Evolutionary conservation across 2,329 filamentous ascomycete species (phyloP), one percentile per base, ranked within the genome.

Genomic region (Laburnicola sp.): DNA sequence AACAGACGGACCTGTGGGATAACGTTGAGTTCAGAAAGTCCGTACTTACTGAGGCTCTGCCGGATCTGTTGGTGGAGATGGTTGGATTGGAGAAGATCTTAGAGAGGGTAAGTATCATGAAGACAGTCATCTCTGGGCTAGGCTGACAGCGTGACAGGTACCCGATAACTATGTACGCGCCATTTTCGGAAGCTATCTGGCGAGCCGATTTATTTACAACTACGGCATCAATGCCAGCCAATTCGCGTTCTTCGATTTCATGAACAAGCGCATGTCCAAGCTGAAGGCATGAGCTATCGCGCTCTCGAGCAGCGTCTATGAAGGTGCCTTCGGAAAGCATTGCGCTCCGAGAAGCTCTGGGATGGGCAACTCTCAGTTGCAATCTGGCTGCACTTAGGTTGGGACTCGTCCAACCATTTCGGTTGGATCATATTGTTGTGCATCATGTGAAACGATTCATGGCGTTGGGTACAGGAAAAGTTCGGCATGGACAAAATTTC

Each of bases 221-320:
- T 94, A 93, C 72, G 94, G 94, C 66, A 92, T 91, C 71, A 87
- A 84, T 60, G 92, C 94, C 4, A 94, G 88, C 78, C 93, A 97
- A 68, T 97, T 99, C 78, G 91, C 93, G 34, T 99, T 99, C 81
- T 99, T 96, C 76, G 91, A 96, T 72, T 99, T 97, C 63, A 80
- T 80, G 77, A 79, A 76, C 65, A 73, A 77, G 62, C 69, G 77
- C 23, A 79, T 78, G 72, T 66, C 68, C 9, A 75, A 73, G 58
- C 50, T 71, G n/a, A 54, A 49, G 36, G 51, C 57, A 42, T 60
- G 26, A 45, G 31, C 21, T 7, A 22, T 21, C n/a, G n/a, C 16
- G 6, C 22, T 22, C n/a, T 25, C 26, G 26, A 35, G 16, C 16
- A 16, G 16, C 16, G 16, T 16, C 16, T 16, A 16, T 16, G 16